A percentile compares a stretch with the other conserved stretches of the same genome.
These are phyloP conservation scores for Chlamydomonas sphaeroides DNA, from an alignment of 139 green algal genomes.

Conservation along the genomic window DNA sequence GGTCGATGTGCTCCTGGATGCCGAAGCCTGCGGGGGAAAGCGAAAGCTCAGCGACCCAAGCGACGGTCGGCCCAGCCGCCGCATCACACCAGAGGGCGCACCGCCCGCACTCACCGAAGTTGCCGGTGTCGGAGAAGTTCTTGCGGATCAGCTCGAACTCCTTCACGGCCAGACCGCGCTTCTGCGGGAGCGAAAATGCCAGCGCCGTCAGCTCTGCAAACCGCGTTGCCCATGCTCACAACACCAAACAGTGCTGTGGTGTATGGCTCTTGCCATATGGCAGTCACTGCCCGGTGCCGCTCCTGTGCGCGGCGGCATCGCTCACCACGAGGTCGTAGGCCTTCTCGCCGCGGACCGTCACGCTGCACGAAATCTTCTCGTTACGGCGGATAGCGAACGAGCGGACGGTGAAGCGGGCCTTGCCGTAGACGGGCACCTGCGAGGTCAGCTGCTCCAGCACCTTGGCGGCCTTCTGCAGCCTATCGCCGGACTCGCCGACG, in stretches of 20 bases:
- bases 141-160: constrained; percentile 98
- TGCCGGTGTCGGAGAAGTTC: constrained; percentile 97
- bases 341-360: constrained; percentile 98
- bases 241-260: too few species aligned
- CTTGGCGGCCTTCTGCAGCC: constrained; percentile 99
- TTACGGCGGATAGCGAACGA: constrained; percentile 98
- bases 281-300: too few species aligned
- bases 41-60: neutral
- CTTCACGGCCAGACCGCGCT: constrained; percentile 99
- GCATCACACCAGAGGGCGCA: neutral
- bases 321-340: constrained; percentile 95
- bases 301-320: too few species aligned
- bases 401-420: constrained; percentile 98
- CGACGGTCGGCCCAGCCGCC: neutral
- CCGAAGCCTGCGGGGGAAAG: constrained; percentile 82
- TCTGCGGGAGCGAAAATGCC: constrained; percentile 57
- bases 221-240: too few species aligned
- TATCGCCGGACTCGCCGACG: constrained; percentile 97
- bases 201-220: too few species aligned
- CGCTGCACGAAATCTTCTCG: constrained; percentile 97
- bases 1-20: constrained; percentile 99
- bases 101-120: constrained; percentile 82
- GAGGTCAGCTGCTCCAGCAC: constrained; percentile 99
- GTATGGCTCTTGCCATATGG: too few species aligned
- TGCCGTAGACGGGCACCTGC: constrained; percentile 97